phyloP scores from a whole-genome alignment of 176 grass and related monocot genomes.

The Dactylis glomerata region DNA sequence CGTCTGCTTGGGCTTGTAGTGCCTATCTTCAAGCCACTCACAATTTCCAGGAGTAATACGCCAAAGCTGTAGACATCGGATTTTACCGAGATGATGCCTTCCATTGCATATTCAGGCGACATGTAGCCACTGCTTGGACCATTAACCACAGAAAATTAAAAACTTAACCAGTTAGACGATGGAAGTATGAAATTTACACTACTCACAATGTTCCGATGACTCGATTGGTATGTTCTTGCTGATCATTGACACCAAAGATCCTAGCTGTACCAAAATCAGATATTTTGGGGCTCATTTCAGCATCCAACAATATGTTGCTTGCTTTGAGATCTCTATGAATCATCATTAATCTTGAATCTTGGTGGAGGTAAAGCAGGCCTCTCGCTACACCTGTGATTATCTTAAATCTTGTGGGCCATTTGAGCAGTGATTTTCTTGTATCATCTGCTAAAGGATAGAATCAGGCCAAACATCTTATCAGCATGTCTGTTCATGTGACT shows the following conservation, averaged over 20 bases:
- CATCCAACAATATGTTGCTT: slow-evolving; percentile 43
- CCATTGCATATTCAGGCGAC: slow-evolving; percentile 46
- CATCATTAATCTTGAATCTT: slow-evolving; percentile 48
- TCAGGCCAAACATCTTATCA: background rate
- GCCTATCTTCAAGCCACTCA: slow-evolving; percentile 41
- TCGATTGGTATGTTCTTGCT: slow-evolving; percentile 34
- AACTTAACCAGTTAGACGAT: background rate
- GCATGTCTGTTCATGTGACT: background rate
- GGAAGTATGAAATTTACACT: background rate
- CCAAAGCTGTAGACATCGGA: slow-evolving; percentile 47
- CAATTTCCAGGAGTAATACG: slow-evolving; percentile 38
- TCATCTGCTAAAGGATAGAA: slow-evolving; percentile 17
- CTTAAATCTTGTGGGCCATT: slow-evolving; percentile 46
- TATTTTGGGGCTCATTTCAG: slow-evolving; percentile 48
- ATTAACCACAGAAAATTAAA: background rate
- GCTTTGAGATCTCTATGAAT: slow-evolving; percentile 54
- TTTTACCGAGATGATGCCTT: slow-evolving; percentile 42
- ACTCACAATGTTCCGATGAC: slow-evolving; percentile 50
- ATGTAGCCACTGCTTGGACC: slow-evolving; percentile 46
- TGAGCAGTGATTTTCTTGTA: slow-evolving; percentile 27
- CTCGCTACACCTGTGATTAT: slow-evolving; percentile 56
- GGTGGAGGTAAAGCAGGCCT: slow-evolving; percentile 65
- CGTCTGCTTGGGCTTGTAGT: background rate
- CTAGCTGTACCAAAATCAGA: slow-evolving; percentile 47
- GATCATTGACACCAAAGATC: slow-evolving; percentile 26